Conservation (phyloP, 352 stramenopile genomes). For the Blastocystis hominis region DNA sequence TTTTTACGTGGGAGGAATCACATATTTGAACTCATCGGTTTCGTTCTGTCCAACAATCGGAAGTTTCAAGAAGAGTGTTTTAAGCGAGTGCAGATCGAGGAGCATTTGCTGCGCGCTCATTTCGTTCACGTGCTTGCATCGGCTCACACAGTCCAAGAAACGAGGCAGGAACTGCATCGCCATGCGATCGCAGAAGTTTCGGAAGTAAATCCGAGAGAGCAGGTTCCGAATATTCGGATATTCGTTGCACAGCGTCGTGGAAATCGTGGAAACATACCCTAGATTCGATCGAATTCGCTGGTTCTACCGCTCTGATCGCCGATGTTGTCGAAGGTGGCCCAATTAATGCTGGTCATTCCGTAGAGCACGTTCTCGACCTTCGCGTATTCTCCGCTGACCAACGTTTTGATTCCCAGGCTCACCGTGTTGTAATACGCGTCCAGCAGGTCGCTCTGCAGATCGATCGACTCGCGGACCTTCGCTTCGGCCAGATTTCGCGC, state of each 20-base stretch:
- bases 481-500: constrained; percentile 87
- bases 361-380: constrained; percentile 77
- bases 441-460: constrained; percentile 78
- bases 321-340: constrained; percentile 81
- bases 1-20: constrained; percentile 16
- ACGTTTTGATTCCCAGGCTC: constrained; percentile 81
- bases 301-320: constrained; percentile 77
- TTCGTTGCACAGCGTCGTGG: constrained; percentile 79
- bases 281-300: not conserved
- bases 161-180: constrained; percentile 75
- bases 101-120: constrained; percentile 91
- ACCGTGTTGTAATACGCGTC: constrained; percentile 88
- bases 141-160: constrained; percentile 36
- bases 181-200: constrained; percentile 96
- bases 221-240: constrained; percentile 78
- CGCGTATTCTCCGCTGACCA: constrained; percentile 81
- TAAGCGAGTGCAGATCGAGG: constrained; percentile 92
- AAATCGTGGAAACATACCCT: constrained; percentile 81
- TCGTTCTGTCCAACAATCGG: constrained; percentile 72
- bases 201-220: constrained; percentile 83
- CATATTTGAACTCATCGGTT: constrained; percentile 57
- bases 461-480: constrained; percentile 79
- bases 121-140: constrained; percentile 77
- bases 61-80: constrained; percentile 86
- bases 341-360: constrained; percentile 81